Evolutionary conservation across 768 basidiomycete genomes (phyloP).

Genomic region (Chlorophyllum brunneum): DNA sequence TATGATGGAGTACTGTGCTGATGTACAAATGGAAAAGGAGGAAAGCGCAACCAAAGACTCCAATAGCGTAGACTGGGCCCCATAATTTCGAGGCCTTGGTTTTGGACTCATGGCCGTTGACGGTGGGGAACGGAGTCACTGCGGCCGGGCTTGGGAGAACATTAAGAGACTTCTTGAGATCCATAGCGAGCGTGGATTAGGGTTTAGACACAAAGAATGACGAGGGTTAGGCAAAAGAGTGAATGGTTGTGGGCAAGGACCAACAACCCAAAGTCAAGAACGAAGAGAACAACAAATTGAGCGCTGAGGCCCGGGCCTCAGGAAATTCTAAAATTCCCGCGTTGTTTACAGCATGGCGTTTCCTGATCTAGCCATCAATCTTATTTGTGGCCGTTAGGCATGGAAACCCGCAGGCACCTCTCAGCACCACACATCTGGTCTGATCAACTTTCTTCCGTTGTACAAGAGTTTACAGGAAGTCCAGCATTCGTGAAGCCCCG

Average conservation of each 20-base stretch:
- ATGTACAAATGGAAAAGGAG: conserved; percentile 10
- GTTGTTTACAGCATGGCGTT: not conserved
- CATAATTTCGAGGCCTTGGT: not conserved
- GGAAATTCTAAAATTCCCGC: conserved; percentile 10
- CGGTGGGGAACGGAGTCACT: not conserved
- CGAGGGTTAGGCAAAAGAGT: conserved; percentile 7
- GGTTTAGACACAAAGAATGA: conserved; percentile 6
- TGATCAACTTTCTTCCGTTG: too few relatives aligned
- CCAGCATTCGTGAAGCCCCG: too few relatives aligned
- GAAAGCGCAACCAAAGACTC: conserved; percentile 10
- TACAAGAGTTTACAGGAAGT: too few relatives aligned
- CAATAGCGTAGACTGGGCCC: not conserved
- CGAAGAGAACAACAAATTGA: not conserved
- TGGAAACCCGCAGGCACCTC: not conserved
- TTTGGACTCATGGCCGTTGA: not conserved
- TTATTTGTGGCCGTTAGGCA: not conserved
- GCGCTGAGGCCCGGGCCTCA: not conserved
- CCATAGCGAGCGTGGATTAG: not conserved
- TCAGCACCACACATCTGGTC: too few relatives aligned
- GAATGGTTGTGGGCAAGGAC: not conserved
- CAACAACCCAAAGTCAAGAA: not conserved
- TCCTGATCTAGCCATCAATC: not conserved
- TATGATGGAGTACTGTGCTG: conserved; percentile 3
- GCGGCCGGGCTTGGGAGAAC: not conserved
- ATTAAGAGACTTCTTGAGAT: not conserved